These are phyloP conservation scores for Lasiodiplodia citricola DNA, from an alignment of 2,329 filamentous ascomycete species.

Conservation along the genomic window DNA sequence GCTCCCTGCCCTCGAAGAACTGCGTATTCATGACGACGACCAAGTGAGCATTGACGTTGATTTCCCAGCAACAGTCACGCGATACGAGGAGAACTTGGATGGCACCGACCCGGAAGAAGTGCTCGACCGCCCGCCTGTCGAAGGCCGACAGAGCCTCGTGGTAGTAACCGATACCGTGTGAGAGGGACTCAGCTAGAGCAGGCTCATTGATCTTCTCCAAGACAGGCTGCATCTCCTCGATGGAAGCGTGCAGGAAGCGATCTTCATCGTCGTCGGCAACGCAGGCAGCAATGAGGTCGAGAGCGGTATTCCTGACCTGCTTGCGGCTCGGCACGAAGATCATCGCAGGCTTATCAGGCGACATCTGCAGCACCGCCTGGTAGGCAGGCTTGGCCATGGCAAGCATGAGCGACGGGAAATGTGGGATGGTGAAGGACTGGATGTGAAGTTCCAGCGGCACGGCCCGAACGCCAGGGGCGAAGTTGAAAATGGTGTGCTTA, in stretches of 20 bases:
- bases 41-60: constrained; percentile 84
- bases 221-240: constrained; percentile 80
- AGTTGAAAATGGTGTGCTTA: constrained; percentile 99
- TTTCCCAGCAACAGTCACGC: constrained; percentile 94
- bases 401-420: constrained; percentile 97
- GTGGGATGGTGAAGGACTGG: constrained; percentile 92
- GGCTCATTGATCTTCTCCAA: constrained; percentile 84
- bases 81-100: constrained; percentile 84
- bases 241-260: constrained; percentile 85
- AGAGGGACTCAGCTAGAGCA: constrained; percentile 84
- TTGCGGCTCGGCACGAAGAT: constrained; percentile 93
- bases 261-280: constrained; percentile 90
- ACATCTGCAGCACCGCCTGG: constrained; percentile 84
- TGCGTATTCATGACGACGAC: constrained; percentile 98
- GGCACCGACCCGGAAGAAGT: constrained; percentile 86
- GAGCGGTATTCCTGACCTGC: constrained; percentile 84
- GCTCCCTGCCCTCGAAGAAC: constrained; percentile 94
- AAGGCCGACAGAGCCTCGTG: constrained; percentile 89
- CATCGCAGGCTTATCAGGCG: constrained; percentile 85
- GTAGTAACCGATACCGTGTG: constrained; percentile 95
- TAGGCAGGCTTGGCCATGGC: constrained; percentile 98
- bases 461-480: constrained; percentile 88
- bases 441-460: constrained; percentile 92
- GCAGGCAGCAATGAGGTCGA: constrained; percentile 86
- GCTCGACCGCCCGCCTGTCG: constrained; percentile 92